Evolutionary conservation across 331 rosid genomes (phyloP).

Genomic region (Pyracantha coccinea): DNA sequence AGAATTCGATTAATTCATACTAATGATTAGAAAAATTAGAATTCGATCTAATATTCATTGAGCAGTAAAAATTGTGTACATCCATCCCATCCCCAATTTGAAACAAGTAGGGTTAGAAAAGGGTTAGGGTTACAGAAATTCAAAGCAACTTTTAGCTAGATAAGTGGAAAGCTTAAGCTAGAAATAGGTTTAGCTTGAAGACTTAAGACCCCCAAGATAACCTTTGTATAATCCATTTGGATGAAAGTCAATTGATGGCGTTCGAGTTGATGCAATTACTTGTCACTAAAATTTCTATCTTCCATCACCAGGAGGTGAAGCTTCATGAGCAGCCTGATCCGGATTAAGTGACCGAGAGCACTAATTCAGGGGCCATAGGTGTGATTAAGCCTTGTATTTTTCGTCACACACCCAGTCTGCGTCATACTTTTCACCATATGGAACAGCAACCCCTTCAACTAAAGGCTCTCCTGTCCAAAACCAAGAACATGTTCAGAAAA

Average conservation of each 20-base stretch:
- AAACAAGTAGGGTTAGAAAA: neutral
- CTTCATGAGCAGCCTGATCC: neutral
- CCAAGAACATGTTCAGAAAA: neutral
- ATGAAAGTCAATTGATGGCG: neutral
- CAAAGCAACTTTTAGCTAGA: neutral
- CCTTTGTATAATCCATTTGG: neutral
- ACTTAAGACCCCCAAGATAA: neutral
- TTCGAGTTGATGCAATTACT: neutral
- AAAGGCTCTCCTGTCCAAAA: neutral
- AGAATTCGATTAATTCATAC: no score
- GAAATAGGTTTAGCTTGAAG: neutral
- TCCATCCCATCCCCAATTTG: neutral
- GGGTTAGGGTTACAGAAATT: neutral
- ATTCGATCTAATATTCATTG: no score
- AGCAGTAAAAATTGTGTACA: neutral
- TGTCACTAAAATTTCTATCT: neutral
- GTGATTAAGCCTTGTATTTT: neutral
- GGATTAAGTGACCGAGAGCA: neutral
- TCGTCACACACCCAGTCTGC: neutral
- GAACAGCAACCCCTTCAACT: neutral
- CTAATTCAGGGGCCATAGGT: neutral
- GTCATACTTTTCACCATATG: constrained; percentile 5
- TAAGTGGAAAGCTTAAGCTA: neutral
- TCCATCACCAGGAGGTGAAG: neutral
- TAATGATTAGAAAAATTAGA: no score